phyloP scores from a whole-genome alignment of 2,329 filamentous ascomycete species.

The Rhynchosporium agropyri region DNA sequence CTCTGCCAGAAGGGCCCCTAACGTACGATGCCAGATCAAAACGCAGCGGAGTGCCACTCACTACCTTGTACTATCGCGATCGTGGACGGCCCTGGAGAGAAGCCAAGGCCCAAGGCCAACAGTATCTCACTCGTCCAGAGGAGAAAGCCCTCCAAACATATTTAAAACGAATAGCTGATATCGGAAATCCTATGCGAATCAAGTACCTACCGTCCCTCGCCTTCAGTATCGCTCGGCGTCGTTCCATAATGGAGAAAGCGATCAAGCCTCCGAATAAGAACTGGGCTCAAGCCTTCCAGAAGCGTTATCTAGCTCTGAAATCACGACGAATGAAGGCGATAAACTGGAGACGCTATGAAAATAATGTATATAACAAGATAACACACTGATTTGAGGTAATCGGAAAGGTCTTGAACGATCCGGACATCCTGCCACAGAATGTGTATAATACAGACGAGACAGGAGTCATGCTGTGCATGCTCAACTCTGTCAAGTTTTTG shows the following conservation, averaged over 20 bases:
- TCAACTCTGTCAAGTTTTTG: conserved; percentile 41
- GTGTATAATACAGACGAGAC: conserved; percentile 34
- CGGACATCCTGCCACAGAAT: conserved; percentile 28
- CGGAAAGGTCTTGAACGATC: conserved; percentile 30
- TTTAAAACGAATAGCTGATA: conserved; percentile 22
- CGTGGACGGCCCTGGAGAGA: conserved; percentile 37
- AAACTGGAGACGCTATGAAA: conserved; percentile 27
- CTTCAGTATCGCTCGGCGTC: conserved; percentile 25
- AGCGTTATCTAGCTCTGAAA: conserved; percentile 32
- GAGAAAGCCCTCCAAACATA: conserved; percentile 36
- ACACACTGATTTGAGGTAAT: conserved; percentile 43
- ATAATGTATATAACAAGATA: conserved; percentile 37
- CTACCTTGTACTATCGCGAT: conserved; percentile 27
- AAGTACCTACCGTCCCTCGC: conserved; percentile 25
- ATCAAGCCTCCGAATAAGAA: conserved; percentile 30
- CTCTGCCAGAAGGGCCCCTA: conserved; percentile 30
- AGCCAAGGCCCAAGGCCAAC: conserved; percentile 38
- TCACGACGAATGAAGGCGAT: conserved; percentile 29
- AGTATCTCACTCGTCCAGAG: conserved; percentile 40
- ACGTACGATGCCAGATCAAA: conserved; percentile 37
- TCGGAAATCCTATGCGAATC: conserved; percentile 28
- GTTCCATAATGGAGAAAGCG: conserved; percentile 24
- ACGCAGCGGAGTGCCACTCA: conserved; percentile 34
- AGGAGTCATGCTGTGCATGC: conserved; percentile 39
- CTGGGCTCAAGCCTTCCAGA: conserved; percentile 30